Evolutionary conservation across 2,329 filamentous ascomycete genomes (phyloP).

Genomic region (Venturia pyrina): DNA sequence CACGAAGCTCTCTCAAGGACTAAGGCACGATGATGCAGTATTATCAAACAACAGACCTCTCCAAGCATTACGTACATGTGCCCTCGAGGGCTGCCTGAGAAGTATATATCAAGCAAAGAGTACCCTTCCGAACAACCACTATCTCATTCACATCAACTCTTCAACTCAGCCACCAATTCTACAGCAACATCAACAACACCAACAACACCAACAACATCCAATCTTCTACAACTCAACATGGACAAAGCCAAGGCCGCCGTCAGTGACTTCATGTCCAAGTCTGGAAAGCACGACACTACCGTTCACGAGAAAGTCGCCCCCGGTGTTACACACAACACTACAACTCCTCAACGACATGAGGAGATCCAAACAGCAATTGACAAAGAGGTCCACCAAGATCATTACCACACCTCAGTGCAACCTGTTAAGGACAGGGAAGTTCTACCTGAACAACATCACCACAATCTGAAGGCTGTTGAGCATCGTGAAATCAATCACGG

Average conservation of each 20-base stretch:
- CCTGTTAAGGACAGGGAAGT: slow-evolving; percentile 48
- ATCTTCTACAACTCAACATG: slow-evolving; percentile 35
- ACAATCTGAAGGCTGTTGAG: slow-evolving; percentile 49
- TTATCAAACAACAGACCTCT: neutral
- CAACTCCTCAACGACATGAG: slow-evolving; percentile 52
- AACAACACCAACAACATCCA: too few relatives aligned
- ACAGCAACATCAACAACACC: too few relatives aligned
- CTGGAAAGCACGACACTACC: slow-evolving; percentile 45
- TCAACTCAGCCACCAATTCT: neutral
- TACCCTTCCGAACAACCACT: neutral
- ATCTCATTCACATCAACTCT: neutral
- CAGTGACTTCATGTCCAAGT: slow-evolving; percentile 47
- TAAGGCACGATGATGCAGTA: slow-evolving; percentile 10
- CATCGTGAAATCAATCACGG: slow-evolving; percentile 53
- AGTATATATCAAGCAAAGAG: neutral
- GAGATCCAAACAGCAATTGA: slow-evolving; percentile 53
- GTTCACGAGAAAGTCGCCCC: slow-evolving; percentile 54
- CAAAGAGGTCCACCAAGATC: slow-evolving; percentile 61
- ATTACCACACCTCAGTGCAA: slow-evolving; percentile 61
- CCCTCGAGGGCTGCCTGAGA: neutral
- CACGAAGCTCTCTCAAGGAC: neutral
- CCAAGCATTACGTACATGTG: slow-evolving; percentile 4
- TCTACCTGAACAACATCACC: slow-evolving; percentile 52
- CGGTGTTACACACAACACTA: slow-evolving; percentile 49
- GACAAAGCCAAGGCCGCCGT: slow-evolving; percentile 56